phyloP scores from a whole-genome alignment of 2,329 filamentous ascomycete genomes.

The Neonectria sp. region DNA sequence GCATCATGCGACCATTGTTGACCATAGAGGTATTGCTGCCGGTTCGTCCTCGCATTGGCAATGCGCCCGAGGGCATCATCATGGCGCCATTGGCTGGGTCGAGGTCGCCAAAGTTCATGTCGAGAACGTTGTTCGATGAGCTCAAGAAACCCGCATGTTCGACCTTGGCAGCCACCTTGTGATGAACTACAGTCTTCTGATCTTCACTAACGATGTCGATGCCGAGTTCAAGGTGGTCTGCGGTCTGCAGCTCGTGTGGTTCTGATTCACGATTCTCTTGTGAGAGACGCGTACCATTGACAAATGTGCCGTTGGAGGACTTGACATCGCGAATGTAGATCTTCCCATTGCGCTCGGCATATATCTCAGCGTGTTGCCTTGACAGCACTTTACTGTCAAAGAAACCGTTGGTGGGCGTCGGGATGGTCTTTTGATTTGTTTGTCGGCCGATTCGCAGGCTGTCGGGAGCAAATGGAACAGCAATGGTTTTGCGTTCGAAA shows the following conservation, averaged over 20 bases:
- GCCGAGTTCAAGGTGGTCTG: conserved; percentile 93
- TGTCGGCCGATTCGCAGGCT: conserved; percentile 93
- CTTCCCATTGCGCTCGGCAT: conserved; percentile 87
- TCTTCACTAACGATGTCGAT: conserved; percentile 99
- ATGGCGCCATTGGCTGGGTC: conserved; percentile 84
- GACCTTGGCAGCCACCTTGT: conserved; percentile 97
- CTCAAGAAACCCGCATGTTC: conserved; percentile 92
- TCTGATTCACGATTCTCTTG: conserved; percentile 97
- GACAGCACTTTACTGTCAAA: conserved; percentile 99
- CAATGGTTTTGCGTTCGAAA: conserved; percentile 97
- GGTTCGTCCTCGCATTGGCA: conserved; percentile 79
- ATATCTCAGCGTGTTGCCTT: conserved; percentile 95
- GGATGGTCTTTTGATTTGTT: conserved; percentile 96
- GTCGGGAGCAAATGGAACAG: conserved; percentile 94
- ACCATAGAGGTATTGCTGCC: conserved; percentile 76
- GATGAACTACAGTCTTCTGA: conserved; percentile 97
- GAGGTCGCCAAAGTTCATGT: conserved; percentile 93
- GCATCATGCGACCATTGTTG: conserved; percentile 74
- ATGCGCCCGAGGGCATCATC: conserved; percentile 78
- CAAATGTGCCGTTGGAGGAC: conserved; percentile 98
- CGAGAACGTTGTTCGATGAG: conserved; percentile 81
- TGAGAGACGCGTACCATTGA: conserved; percentile 91
- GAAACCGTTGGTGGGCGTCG: conserved; percentile 91
- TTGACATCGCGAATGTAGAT: conserved; percentile 98
- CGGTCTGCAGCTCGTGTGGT: conserved; percentile 91